Base-by-base conservation (phyloP, 768 basidiomycete genomes). In the Suillus brevipes region DNA sequence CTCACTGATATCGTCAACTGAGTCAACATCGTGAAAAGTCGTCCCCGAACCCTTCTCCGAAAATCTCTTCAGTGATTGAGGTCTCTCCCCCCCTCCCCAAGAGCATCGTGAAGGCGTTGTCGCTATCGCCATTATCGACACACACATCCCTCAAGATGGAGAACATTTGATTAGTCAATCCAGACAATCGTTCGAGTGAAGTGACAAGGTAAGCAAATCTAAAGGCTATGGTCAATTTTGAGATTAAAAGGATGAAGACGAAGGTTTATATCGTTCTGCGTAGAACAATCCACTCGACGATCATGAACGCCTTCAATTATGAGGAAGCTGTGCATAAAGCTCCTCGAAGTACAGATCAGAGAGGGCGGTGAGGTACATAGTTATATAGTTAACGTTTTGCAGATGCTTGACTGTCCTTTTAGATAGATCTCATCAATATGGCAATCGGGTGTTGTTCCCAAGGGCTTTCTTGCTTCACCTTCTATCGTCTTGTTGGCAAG, bases 1-100 rank as follows among this genome's bases (percentile, higher is more conserved):
- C 92, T 99, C 73, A 99, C 97, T 36, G 97, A 97, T 94, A 91
- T 99, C 70, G 97, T 99, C 83, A 99, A 99, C 83, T 91, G 97
- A 83, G 94, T 99, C 80, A 98, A 99, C 77, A 84, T 95, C 23
- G 84, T 89, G 70, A 99, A 99, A 90, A 71, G 86, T 97, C 69
- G 85, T 95, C 0, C 94, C 94, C 0, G 94, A 97, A 75, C 78
- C 99, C 31, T 98, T 99, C 72, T 78, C 87, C 2, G 97, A 99
- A 78, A 97, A 99, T 78, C 85, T 99, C 37, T 87, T 99, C 66
- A 88, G 95, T 56, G 97, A 97, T 1, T 85, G 94, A 31, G 97
- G 97, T 1, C 82, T 99, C 45, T 97, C 98, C 73, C 85, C 93
- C 25, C 82, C 28, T 28, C 28, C 28, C 28, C 28, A 28, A 97